A percentile compares a stretch with the other conserved stretches of the same genome.
phyloP scores from a whole-genome alignment of 1,284 basidiomycete genomes.

The Moesziomyces aphidis region DNA sequence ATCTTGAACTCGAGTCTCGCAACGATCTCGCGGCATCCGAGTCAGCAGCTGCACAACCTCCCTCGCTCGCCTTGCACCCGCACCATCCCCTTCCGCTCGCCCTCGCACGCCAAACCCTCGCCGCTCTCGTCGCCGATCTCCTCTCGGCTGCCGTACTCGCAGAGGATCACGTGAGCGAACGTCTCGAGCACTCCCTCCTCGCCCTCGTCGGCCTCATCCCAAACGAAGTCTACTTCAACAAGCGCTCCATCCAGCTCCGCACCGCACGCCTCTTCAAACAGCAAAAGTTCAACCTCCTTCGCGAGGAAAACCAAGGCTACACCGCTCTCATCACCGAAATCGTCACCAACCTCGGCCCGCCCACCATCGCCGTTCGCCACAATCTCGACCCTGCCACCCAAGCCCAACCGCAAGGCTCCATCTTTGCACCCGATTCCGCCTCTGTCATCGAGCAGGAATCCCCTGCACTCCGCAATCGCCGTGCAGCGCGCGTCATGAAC shows the following conservation, averaged over 20 bases:
- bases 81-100: slow-evolving; percentile 19
- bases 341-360: slow-evolving; percentile 79
- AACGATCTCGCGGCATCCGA: slow-evolving; percentile 27
- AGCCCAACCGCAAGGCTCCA: background rate
- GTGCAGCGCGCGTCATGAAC: slow-evolving; percentile 64
- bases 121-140: slow-evolving; percentile 25
- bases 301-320: slow-evolving; percentile 97
- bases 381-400: background rate
- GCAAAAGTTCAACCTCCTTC: slow-evolving; percentile 95
- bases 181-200: slow-evolving; percentile 55
- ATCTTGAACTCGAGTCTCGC: slow-evolving; percentile 59
- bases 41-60: background rate
- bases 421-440: slow-evolving; percentile 17
- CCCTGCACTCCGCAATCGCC: slow-evolving; percentile 38
- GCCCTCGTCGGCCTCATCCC: slow-evolving; percentile 44
- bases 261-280: slow-evolving; percentile 80
- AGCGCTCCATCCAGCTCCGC: slow-evolving; percentile 60
- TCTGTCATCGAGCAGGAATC: slow-evolving; percentile 56
- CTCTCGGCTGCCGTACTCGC: slow-evolving; percentile 17
- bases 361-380: slow-evolving; percentile 73
- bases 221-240: slow-evolving; percentile 54
- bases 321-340: slow-evolving; percentile 89
- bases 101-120: slow-evolving; percentile 34
- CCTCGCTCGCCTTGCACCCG: slow-evolving; percentile 7
- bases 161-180: slow-evolving; percentile 19